A percentile compares a stretch with the other conserved stretches of the same genome.
Evolutionary conservation across 148 eudicot genomes (phyloP).

Genomic region (Vaccinium darrowii): DNA sequence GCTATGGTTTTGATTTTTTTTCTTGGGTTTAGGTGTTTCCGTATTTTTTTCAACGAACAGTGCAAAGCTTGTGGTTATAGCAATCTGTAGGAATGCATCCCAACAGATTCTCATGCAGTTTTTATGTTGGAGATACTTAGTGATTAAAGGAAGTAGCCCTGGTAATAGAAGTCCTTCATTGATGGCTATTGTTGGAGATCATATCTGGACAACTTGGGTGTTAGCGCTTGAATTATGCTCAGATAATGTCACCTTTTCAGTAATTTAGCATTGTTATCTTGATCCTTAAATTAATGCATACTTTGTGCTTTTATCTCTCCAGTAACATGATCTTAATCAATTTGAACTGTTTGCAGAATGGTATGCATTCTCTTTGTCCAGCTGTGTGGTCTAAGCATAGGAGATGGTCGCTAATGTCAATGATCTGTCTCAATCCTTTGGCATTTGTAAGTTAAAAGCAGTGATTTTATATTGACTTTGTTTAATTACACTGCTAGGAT

Average conservation of each 20-base stretch:
- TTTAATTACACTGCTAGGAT: not conserved
- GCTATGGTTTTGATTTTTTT: not conserved
- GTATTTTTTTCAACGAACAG: not conserved
- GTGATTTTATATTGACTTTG: not conserved
- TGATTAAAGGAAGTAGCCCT: not conserved
- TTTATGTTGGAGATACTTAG: not conserved
- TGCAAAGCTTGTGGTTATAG: not conserved
- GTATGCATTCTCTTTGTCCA: constrained; percentile 93
- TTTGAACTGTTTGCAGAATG: constrained; percentile 52
- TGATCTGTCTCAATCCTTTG: constrained; percentile 92
- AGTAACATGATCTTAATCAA: not conserved
- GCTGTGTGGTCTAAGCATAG: constrained; percentile 98
- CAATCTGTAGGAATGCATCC: not conserved
- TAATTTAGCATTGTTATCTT: constrained; percentile 7
- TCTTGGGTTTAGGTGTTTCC: not conserved
- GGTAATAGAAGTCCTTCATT: not conserved
- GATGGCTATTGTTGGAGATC: not conserved
- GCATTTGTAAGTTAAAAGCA: constrained; percentile 70
- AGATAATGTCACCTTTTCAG: not conserved
- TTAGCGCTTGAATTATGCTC: not conserved
- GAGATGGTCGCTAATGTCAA: constrained; percentile 98
- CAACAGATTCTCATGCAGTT: not conserved
- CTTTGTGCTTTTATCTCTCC: not conserved
- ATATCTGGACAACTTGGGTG: constrained; percentile 4
- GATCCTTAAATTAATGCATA: not conserved